Base-by-base conservation (phyloP, 2,329 filamentous ascomycete species). In the Botryotinia convoluta region DNA sequence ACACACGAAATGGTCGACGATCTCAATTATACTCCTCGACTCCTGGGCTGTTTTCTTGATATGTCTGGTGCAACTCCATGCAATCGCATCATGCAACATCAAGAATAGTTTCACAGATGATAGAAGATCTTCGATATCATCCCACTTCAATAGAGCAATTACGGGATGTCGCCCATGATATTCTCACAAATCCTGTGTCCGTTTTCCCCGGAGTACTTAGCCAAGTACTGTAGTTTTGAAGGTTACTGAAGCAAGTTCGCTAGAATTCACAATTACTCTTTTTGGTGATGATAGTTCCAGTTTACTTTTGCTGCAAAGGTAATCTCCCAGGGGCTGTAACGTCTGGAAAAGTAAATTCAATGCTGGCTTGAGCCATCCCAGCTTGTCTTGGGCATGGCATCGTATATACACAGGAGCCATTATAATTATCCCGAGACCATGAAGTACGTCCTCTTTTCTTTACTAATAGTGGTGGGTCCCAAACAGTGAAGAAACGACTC, bases 291-390 rank as follows among this genome's bases (percentile, higher is more conserved):
- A 48, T 26, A 48, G 37, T 48, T 48, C 29, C 18, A 48, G 26
- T 29, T 29, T n/a, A 18, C 18, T 14, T 64, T 48, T 64, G n/a
- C n/a, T 45, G 32, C 14, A 32, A 64, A 35, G 42, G 42, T 2
- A 48, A 35, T 45, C 22, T 64, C 20, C n/a, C 29, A n/a, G 62
- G 62, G 42, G 8, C n/a, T 48, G 18, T 39, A 26, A 64, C 12
- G 14, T 18, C 18, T n/a, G 16, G 2, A 18, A 64, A 32, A 10
- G 44, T 45, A 32, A 44, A 44, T 48, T 22, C 42, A 35, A 22
- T 16, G 18, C 20, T 64, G 42, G 62, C 29, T 64, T 64, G 62
- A 64, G 62, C 42, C n/a, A 64, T 64, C 62, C 62, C 18, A 48
- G 62, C 29, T 64, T 64, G 42, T 64, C 61, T 64, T 29, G 39